A percentile compares a stretch with the other conserved stretches of the same genome.
phyloP scores from a whole-genome alignment of 164 flowering plant species.

The Litsea cubeba region DNA sequence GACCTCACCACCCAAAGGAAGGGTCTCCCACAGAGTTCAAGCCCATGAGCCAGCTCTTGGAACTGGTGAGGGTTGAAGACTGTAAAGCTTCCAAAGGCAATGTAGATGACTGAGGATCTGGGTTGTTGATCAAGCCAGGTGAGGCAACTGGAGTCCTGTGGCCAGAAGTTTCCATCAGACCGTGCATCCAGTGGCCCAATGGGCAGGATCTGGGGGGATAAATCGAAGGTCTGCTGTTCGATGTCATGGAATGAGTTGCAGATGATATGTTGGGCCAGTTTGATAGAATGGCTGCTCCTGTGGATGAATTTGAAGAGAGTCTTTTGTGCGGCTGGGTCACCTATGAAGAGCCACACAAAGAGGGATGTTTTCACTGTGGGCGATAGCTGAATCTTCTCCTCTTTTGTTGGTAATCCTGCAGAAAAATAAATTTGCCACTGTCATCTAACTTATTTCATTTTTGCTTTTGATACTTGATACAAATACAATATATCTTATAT shows the following conservation, averaged over 20 bases:
- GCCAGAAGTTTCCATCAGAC: neutral
- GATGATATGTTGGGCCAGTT: constrained; percentile 18
- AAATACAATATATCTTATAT: too few relatives aligned
- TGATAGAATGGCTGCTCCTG: constrained; percentile 7
- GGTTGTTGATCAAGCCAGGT: constrained; percentile 3
- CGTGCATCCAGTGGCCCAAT: constrained; percentile 2
- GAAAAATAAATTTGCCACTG: neutral
- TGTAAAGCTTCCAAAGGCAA: neutral
- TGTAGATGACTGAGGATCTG: neutral
- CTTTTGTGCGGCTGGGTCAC: constrained; percentile 1
- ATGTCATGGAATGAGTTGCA: constrained; percentile 39
- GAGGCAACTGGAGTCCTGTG: constrained; percentile 7
- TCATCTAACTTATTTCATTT: too few relatives aligned
- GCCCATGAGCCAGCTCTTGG: neutral
- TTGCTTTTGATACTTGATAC: too few relatives aligned
- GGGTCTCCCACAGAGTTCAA: neutral
- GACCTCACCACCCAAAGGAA: constrained; percentile 4
- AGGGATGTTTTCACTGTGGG: constrained; percentile 15
- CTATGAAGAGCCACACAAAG: constrained; percentile 19
- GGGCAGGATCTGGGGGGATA: neutral
- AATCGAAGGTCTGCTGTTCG: constrained; percentile 13
- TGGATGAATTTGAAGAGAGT: constrained; percentile 6
- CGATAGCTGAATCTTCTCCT: constrained; percentile 10
- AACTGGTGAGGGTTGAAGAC: neutral
- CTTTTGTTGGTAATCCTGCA: constrained; percentile 18